Percentiles rank a stretch among this genome's conserved stretches.
phyloP scores from a whole-genome alignment of 805 yeast species.

The Myxozyma nipponensis region DNA sequence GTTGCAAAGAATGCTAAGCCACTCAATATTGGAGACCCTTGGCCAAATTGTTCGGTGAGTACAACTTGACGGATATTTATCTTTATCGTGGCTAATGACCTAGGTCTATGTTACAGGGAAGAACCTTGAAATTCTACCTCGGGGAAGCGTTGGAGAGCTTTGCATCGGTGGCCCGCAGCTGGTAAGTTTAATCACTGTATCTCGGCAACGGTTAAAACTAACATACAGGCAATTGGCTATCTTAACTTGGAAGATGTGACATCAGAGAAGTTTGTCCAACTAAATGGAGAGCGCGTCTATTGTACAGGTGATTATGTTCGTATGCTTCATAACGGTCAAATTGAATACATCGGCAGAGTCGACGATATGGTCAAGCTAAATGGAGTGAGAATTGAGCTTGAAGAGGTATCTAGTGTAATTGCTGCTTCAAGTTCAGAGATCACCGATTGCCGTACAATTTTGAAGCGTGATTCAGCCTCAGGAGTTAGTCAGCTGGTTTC shows the following conservation, averaged over 20 bases:
- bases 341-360: slow-evolving; percentile 27
- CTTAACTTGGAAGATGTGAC: slow-evolving; percentile 17
- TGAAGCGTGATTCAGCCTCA: neutral
- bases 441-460: neutral
- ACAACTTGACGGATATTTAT: neutral
- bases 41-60: slow-evolving; percentile 12
- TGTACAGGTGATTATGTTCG: slow-evolving; percentile 27
- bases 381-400: slow-evolving; percentile 28
- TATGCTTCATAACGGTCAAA: slow-evolving; percentile 19
- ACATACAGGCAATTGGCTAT: slow-evolving; percentile 12
- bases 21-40: slow-evolving; percentile 8
- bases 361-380: slow-evolving; percentile 29
- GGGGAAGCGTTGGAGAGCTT: slow-evolving; percentile 27
- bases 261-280: slow-evolving; percentile 9
- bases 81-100: neutral
- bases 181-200: neutral
- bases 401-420: slow-evolving; percentile 17
- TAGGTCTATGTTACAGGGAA: slow-evolving; percentile 7
- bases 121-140: slow-evolving; percentile 1
- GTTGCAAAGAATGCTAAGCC: slow-evolving; percentile 1
- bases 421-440: neutral
- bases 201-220: neutral
- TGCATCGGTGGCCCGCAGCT: slow-evolving; percentile 9
- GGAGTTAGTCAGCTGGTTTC: slow-evolving; percentile 1
- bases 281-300: slow-evolving; percentile 19